Percentiles rank a stretch among this genome's conserved stretches.
Conservation (phyloP, 2,329 filamentous ascomycete species). For the Aspergillus hiratsukae region DNA sequence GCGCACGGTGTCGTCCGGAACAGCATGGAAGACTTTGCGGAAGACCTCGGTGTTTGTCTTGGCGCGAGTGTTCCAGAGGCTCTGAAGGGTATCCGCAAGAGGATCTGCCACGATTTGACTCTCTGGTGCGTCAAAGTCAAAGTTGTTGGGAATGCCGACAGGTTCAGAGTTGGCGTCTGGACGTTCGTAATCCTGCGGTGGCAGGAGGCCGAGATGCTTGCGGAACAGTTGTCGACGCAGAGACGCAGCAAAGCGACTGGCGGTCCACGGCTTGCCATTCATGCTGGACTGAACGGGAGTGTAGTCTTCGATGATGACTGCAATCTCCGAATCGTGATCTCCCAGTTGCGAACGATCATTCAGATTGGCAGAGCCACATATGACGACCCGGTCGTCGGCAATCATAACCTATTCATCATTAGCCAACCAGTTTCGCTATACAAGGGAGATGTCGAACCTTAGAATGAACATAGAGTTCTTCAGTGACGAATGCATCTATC, state of each 20-base stretch:
- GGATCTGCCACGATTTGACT: slow-evolving; percentile 54
- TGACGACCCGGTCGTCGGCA: slow-evolving; percentile 76
- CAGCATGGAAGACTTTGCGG: slow-evolving; percentile 58
- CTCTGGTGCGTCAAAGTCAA: slow-evolving; percentile 50
- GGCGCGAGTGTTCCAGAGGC: slow-evolving; percentile 56
- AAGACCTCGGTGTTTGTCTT: slow-evolving; percentile 58
- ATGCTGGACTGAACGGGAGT: slow-evolving; percentile 67
- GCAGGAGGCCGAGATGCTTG: slow-evolving; percentile 80
- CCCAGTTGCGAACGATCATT: slow-evolving; percentile 89
- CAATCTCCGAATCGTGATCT: slow-evolving; percentile 84
- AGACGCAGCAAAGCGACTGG: slow-evolving; percentile 76
- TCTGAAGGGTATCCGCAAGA: slow-evolving; percentile 52
- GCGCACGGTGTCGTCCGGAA: slow-evolving; percentile 55
- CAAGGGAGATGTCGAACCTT: slow-evolving; percentile 36
- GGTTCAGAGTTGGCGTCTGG: slow-evolving; percentile 56
- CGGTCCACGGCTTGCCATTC: slow-evolving; percentile 71
- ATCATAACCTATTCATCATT: slow-evolving; percentile 55
- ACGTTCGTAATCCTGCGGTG: slow-evolving; percentile 63
- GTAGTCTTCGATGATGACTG: slow-evolving; percentile 83
- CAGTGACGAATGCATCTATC: slow-evolving; percentile 59
- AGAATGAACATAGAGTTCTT: slow-evolving; percentile 59
- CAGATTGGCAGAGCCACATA: slow-evolving; percentile 84
- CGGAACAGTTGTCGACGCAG: slow-evolving; percentile 80
- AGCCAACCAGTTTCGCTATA: slow-evolving; percentile 2
- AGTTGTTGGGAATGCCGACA: slow-evolving; percentile 52